Evolutionary conservation across 1,284 basidiomycete species (phyloP), one percentile per base, ranked within the genome.

Genomic region (Austropuccinia psidii): DNA sequence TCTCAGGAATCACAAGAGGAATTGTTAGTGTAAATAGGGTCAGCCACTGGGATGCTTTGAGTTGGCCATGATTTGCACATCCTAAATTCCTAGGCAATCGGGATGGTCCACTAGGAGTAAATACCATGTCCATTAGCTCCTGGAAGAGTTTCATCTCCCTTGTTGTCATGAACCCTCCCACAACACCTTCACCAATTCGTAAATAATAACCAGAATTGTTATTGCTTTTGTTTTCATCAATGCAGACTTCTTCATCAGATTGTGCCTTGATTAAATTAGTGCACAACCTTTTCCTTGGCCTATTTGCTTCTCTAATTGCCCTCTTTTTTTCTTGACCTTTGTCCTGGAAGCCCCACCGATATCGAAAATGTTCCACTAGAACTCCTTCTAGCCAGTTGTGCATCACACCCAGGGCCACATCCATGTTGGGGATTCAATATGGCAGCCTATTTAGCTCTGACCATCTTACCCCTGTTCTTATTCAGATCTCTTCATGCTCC

Each of bases 321-420:
- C n/a, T n/a, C n/a, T n/a, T n/a, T n/a, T n/a, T n/a, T n/a, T n/a
- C n/a, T n/a, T n/a, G n/a, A n/a, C n/a, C n/a, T n/a, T n/a, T n/a
- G n/a, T n/a, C n/a, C n/a, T n/a, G n/a, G 24, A 57, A 58, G 21
- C 24, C 50, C 66, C 66, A 69, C 7, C 37, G 50, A 33, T 41
- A 55, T 41, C 41, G 27, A 31, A 69, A 58, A 17, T 69, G 66
- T 21, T 69, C 52, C 15, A 43, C 24, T 9, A 69, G n/a, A 0
- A 64, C 61, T 29, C 61, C 61, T 29, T 64, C 61, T 45, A 64
- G 47, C 41, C 61, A 64, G 41, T 64, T 64, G 11, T 64, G 61
- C 61, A 64, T 64, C 6, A 64, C n/a, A 4, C 61, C 61, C 4
- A 64, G 41, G 4, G 15, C 41, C 4, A 64, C n/a, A 35, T 61